Conservation (phyloP, 2,329 filamentous ascomycete genomes). For the Penicillium concentricum region DNA sequence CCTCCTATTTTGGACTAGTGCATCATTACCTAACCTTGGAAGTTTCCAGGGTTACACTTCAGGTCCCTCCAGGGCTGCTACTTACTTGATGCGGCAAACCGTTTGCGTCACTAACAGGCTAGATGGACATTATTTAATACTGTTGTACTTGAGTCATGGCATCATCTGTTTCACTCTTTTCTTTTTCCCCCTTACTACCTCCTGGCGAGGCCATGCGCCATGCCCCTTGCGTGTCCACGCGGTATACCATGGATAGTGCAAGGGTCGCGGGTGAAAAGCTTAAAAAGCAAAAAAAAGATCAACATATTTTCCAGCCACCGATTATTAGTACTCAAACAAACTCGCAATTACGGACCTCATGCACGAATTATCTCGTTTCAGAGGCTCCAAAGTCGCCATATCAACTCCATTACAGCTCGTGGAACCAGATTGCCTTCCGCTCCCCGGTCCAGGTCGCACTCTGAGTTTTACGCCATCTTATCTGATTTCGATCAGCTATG, state of each 20-base stretch:
- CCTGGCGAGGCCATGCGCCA: not conserved
- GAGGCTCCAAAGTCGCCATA: not conserved
- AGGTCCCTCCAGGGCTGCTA: not conserved
- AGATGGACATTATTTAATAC: not conserved
- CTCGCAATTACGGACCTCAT: not conserved
- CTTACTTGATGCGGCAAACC: slow-evolving; percentile 1
- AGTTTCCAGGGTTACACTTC: not conserved
- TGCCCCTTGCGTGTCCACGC: not conserved
- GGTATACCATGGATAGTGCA: not conserved
- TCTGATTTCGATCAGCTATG: not conserved
- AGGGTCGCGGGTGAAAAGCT: not conserved
- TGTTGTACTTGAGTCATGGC: not conserved
- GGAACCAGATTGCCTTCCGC: not conserved
- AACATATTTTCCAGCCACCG: not conserved
- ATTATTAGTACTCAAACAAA: too few species aligned
- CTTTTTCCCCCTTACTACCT: not conserved
- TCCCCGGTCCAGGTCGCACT: not conserved
- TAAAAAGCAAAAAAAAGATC: not conserved
- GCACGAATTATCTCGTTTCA: not conserved
- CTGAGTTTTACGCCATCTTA: not conserved
- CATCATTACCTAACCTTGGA: too few species aligned
- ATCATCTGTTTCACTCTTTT: not conserved
- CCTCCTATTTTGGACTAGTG: not conserved
- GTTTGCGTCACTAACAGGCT: not conserved
- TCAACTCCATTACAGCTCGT: not conserved